Evolutionary conservation across 768 basidiomycete genomes (phyloP), one percentile per base, ranked within the genome.

Genomic region (Tephrocybe sp.): DNA sequence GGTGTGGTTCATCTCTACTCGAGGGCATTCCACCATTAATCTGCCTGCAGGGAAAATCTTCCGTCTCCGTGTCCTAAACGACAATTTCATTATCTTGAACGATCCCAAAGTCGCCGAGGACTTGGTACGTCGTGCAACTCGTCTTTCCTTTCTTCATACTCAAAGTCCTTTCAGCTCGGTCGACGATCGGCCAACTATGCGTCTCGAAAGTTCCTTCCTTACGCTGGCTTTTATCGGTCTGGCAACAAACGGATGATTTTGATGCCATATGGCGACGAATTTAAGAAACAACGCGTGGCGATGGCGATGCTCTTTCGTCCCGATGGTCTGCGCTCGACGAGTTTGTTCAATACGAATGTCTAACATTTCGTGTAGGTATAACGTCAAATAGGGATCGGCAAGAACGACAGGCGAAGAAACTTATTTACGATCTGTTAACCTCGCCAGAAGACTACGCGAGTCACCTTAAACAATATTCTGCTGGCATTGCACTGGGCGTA

Each of bases 281-380:
- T 49, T 15, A 40, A 31, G 22, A 38, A 32, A 27, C 47, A 49
- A 40, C 47, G 47, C 25, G 22, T 38, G 21, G 47, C 47, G 11
- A 49, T 49, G 38, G 35, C 35, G 13, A 49, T 41, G 47, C 38
- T 49, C n/a, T 49, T 49, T n/a, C 47, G 47, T 22, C 47, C 47
- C 28, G 47, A 49, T 9, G 47, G 47, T 49, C 9, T 6, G 47
- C 44, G 8, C n/a, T 32, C 11, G 9, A 21, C 16, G 4, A 28
- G 40, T 3, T 12, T 6, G 31, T 15, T 15, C 4, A 9, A 43
- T 26, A 30, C 28, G 25, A 24, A 41, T 19, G 8, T 30, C 18
- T 28, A 24, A 12, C 15, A 6, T 22, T n/a, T n/a, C n/a, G n/a
- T n/a, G n/a, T 27, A 49, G 47, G 47, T 15, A 16, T 49, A 4